phyloP scores from a whole-genome alignment of 1,139 yeast species.

The Meyerozyma sp. region DNA sequence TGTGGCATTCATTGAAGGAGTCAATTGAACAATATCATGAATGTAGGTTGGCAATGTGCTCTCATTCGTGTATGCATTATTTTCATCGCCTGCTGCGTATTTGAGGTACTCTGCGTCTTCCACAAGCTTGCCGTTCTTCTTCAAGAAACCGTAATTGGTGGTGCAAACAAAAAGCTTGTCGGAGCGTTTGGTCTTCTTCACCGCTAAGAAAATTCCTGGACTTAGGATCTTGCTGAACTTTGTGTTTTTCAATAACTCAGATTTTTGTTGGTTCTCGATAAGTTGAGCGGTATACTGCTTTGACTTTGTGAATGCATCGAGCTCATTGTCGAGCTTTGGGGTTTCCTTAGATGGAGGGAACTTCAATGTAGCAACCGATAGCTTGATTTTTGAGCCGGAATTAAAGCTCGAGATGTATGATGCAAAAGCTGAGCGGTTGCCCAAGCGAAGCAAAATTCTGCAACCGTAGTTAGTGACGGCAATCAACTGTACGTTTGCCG shows the following conservation, averaged over 20 bases:
- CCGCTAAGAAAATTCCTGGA: slow-evolving; percentile 74
- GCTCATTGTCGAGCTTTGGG: slow-evolving; percentile 48
- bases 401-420: slow-evolving; percentile 20
- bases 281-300: slow-evolving; percentile 40
- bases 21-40: slow-evolving; percentile 67
- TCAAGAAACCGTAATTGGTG: slow-evolving; percentile 78
- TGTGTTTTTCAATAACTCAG: slow-evolving; percentile 42
- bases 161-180: slow-evolving; percentile 68
- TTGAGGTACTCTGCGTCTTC: slow-evolving; percentile 80
- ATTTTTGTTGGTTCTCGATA: slow-evolving; percentile 40
- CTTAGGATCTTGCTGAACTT: slow-evolving; percentile 55
- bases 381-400: slow-evolving; percentile 23
- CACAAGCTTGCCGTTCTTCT: slow-evolving; percentile 61
- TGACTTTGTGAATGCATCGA: slow-evolving; percentile 40
- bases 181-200: slow-evolving; percentile 36
- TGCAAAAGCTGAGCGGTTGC: slow-evolving; percentile 25
- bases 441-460: slow-evolving; percentile 61
- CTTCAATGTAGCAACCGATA: slow-evolving; percentile 51
- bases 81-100: slow-evolving; percentile 35
- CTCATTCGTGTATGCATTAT: slow-evolving; percentile 14
- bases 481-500: slow-evolving; percentile 66
- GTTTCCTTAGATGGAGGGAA: slow-evolving; percentile 71
- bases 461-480: slow-evolving; percentile 88
- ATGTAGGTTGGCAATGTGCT: slow-evolving; percentile 33
- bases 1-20: slow-evolving; percentile 69